phyloP scores from a whole-genome alignment of 768 basidiomycete species.

The Nidularia pulvinata region DNA sequence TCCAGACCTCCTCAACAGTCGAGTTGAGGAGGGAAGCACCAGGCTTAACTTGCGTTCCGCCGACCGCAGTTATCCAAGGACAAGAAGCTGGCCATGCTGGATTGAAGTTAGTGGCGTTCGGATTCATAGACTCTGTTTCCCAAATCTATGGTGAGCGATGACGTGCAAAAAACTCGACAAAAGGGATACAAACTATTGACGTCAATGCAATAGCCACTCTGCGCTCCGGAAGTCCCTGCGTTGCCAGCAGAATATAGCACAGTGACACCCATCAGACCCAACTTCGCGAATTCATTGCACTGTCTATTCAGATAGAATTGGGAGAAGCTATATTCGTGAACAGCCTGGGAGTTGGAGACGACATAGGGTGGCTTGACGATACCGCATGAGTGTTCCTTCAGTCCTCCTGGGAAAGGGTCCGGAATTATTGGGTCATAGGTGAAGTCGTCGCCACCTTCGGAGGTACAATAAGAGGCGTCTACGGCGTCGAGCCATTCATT shows the following conservation, averaged over 20 bases:
- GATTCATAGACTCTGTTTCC: constrained; percentile 27
- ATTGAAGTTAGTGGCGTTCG: constrained; percentile 33
- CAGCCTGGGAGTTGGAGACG: constrained; percentile 37
- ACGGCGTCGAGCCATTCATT: constrained; percentile 35
- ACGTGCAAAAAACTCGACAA: not conserved
- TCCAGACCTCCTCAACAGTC: constrained; percentile 27
- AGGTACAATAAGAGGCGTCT: constrained; percentile 30
- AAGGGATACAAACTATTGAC: constrained; percentile 23
- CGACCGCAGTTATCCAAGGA: constrained; percentile 43
- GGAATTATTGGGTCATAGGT: constrained; percentile 27
- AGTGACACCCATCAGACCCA: constrained; percentile 48
- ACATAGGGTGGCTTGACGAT: constrained; percentile 35
- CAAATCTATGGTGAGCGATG: not conserved
- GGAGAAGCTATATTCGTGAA: constrained; percentile 32
- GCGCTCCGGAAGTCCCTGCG: constrained; percentile 21
- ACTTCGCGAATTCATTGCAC: constrained; percentile 47
- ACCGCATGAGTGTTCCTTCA: constrained; percentile 32
- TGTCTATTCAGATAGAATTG: constrained; percentile 34
- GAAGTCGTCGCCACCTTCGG: constrained; percentile 28
- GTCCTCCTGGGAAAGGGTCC: constrained; percentile 22
- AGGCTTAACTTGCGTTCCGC: constrained; percentile 41
- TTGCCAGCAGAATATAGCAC: constrained; percentile 41
- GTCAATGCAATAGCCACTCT: constrained; percentile 30
- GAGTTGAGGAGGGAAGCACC: constrained; percentile 19
- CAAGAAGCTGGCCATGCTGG: constrained; percentile 41